phyloP scores from a whole-genome alignment of 441 rosid genomes.

The Eruca vesicaria region DNA sequence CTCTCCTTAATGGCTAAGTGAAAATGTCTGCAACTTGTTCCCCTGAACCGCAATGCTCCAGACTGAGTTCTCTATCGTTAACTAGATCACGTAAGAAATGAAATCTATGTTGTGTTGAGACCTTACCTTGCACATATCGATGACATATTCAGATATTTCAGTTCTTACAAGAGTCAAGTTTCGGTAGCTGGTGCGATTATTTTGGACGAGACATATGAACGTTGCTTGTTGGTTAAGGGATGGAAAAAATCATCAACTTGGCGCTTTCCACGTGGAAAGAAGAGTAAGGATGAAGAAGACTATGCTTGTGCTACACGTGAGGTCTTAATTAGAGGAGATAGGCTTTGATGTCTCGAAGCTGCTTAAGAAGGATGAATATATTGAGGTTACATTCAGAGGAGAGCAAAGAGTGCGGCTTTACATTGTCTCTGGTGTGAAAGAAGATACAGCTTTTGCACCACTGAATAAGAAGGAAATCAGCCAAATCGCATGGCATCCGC shows the following conservation, averaged over 20 bases:
- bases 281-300: neutral
- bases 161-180: neutral
- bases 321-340: neutral
- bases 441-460: slow-evolving; percentile 87
- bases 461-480: slow-evolving; percentile 60
- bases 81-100: too few relatives aligned
- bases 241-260: neutral
- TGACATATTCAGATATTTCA: neutral
- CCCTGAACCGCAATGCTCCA: too few relatives aligned
- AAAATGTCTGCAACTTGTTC: too few relatives aligned
- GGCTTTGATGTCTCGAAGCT: neutral
- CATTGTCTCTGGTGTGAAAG: slow-evolving; percentile 79
- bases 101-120: neutral
- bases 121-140: neutral
- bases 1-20: too few relatives aligned
- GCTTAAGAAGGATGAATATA: slow-evolving; percentile 63
- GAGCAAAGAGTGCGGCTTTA: slow-evolving; percentile 91
- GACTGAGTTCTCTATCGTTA: too few relatives aligned
- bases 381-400: slow-evolving; percentile 69
- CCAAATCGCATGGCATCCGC: neutral
- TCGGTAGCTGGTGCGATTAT: neutral
- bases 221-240: neutral
- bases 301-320: neutral
- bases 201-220: neutral
- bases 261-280: neutral